A percentile compares a stretch with the other conserved stretches of the same genome.
These are phyloP conservation scores for Telopea speciosissima DNA, from an alignment of 177 flowering plant species.

Conservation along the genomic window DNA sequence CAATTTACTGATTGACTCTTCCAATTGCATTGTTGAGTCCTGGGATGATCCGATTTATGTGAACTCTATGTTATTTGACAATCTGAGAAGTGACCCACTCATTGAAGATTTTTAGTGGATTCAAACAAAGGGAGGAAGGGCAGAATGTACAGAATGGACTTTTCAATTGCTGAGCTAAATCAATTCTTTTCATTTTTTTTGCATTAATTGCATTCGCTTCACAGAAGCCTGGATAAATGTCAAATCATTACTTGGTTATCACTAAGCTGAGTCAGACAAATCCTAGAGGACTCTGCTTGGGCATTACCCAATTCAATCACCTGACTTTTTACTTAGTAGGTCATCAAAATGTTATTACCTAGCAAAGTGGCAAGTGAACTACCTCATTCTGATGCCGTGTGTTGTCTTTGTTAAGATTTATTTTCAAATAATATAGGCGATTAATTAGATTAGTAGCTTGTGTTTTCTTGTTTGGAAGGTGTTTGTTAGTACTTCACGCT, in stretches of 20 bases:
- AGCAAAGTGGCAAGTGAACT: not conserved
- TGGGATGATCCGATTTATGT: too few species aligned
- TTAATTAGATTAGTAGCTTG: not conserved
- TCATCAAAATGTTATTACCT: not conserved
- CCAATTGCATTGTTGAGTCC: not conserved
- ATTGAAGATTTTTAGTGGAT: too few species aligned
- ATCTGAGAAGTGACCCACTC: too few species aligned
- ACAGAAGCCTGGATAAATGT: not conserved
- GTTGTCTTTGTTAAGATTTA: not conserved
- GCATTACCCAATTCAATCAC: not conserved
- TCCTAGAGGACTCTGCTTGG: not conserved
- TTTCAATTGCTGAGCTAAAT: too few species aligned
- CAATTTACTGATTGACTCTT: not conserved
- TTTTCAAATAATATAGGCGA: not conserved
- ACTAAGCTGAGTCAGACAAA: too few species aligned
- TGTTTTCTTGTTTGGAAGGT: not conserved
- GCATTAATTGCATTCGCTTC: not conserved
- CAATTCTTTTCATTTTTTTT: too few species aligned
- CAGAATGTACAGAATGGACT: too few species aligned
- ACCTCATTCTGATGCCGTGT: not conserved
- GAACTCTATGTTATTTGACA: too few species aligned
- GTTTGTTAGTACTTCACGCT: not conserved
- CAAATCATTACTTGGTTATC: not conserved
- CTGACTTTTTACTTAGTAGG: not conserved
- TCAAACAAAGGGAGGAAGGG: too few species aligned